Evolutionary conservation across 2,329 filamentous ascomycete species (phyloP), one percentile per base, ranked within the genome.

Genomic region (Mycocentrospora acerina): DNA sequence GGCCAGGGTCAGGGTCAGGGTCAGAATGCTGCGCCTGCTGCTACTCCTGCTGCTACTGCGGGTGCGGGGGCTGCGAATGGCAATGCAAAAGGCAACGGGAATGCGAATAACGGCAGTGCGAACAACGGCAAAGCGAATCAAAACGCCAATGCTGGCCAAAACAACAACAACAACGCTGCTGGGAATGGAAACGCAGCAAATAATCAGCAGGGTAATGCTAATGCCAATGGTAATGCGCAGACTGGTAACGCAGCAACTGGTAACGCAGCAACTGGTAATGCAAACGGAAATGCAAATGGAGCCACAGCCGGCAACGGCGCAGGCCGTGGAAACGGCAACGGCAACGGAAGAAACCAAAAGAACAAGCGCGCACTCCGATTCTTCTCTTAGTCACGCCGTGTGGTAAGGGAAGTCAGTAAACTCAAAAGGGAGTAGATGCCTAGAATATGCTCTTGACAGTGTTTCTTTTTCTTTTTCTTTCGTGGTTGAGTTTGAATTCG

Each of bases 91-190:
- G 45, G 44, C 28, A 51, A 52, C 19, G 25, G 25, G 5, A n/a
- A 22, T 13, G 14, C 16, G 19, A 26, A 51, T 2, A 44, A 40
- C n/a, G n/a, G n/a, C n/a, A n/a, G n/a, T 25, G 32, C 34, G 14
- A 44, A 43, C 25, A 51, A 52, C 32, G 17, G 22, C 15, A 29
- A 38, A 28, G 37, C 29, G 12, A 48, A 40, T 12, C 44, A 37
- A 29, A 50, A 44, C 32, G 49, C 46, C 19, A 55, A 47, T 13
- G 48, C 40, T 15, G 42, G 32, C 5, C 41, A 51, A 4, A 41
- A n/a, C 4, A 22, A 14, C 7, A 28, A 28, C 15, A 3, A 45
- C 42, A 11, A 46, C 36, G 5, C 31, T 32, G 40, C 35, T 27
- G 49, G 35, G 1, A 45, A 37, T 8, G 28, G 15, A 5, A 32